phyloP scores from a whole-genome alignment of 106 monocot species.

The Cymbidium sinense region DNA sequence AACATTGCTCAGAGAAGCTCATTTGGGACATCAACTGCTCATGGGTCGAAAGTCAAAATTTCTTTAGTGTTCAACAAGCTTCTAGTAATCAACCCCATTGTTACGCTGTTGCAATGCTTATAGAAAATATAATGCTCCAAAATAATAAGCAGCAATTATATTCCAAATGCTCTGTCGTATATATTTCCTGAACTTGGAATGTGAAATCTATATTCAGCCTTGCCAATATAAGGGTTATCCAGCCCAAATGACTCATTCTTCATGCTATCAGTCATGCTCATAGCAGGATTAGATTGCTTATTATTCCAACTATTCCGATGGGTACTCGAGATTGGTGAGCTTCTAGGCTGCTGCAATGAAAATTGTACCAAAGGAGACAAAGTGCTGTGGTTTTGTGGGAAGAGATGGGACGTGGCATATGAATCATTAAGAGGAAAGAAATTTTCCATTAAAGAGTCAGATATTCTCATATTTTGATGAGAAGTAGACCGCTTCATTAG shows the following conservation, averaged over 20 bases:
- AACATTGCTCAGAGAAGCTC: background rate
- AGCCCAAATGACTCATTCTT: slow-evolving; percentile 46
- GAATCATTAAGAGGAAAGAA: slow-evolving; percentile 54
- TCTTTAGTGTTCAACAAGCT: background rate
- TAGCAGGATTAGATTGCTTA: slow-evolving; percentile 21
- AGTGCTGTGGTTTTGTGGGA: slow-evolving; percentile 29
- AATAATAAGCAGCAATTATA: slow-evolving; percentile 15
- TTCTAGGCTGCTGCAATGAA: slow-evolving; percentile 44
- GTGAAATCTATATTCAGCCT: slow-evolving; percentile 49
- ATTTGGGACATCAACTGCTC: background rate
- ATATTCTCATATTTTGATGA: slow-evolving; percentile 32
- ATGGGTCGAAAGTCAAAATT: background rate
- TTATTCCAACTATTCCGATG: slow-evolving; percentile 74
- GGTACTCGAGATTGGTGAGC: slow-evolving; percentile 22
- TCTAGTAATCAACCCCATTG: background rate
- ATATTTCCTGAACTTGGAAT: slow-evolving; percentile 33
- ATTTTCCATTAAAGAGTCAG: background rate
- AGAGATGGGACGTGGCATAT: slow-evolving; percentile 30
- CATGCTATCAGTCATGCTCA: slow-evolving; percentile 30
- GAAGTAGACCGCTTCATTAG: slow-evolving; percentile 50
- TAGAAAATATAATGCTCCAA: background rate
- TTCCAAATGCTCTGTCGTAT: slow-evolving; percentile 63
- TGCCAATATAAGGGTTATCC: slow-evolving; percentile 36
- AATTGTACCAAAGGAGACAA: slow-evolving; percentile 37
- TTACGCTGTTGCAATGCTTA: background rate